phyloP scores from a whole-genome alignment of 805 yeast genomes.

The Wickerhamomyces rabaulensis region DNA sequence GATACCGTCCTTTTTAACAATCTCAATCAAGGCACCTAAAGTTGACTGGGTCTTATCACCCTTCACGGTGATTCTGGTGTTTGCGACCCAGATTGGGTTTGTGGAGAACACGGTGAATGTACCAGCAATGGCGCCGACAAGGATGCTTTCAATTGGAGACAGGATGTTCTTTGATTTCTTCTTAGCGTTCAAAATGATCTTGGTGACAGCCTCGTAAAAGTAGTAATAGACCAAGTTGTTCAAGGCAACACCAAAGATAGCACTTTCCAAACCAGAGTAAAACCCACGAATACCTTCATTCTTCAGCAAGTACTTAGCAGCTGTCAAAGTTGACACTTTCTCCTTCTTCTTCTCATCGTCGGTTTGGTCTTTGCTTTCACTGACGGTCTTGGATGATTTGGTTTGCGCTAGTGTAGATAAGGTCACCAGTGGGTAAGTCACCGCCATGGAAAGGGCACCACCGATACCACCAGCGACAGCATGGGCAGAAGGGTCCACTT shows the following conservation, averaged over 20 bases:
- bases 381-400: slow-evolving; percentile 26
- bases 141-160: slow-evolving; percentile 21
- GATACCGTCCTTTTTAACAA: slow-evolving; percentile 67
- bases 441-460: slow-evolving; percentile 80
- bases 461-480: slow-evolving; percentile 96
- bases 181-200: slow-evolving; percentile 32
- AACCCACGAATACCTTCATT: slow-evolving; percentile 64
- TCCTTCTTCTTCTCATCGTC: slow-evolving; percentile 14
- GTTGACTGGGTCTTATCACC: slow-evolving; percentile 34
- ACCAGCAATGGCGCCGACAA: slow-evolving; percentile 71
- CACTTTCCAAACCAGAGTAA: slow-evolving; percentile 84
- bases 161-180: slow-evolving; percentile 13
- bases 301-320: slow-evolving; percentile 42
- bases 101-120: slow-evolving; percentile 75
- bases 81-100: slow-evolving; percentile 94
- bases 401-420: slow-evolving; percentile 87
- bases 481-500: slow-evolving; percentile 47
- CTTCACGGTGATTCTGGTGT: slow-evolving; percentile 77
- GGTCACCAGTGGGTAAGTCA: slow-evolving; percentile 87
- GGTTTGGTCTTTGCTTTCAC: slow-evolving; percentile 6
- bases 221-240: slow-evolving; percentile 89
- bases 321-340: slow-evolving; percentile 26
- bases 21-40: slow-evolving; percentile 51
- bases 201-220: slow-evolving; percentile 72
- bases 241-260: slow-evolving; percentile 76